These are phyloP conservation scores for Immersiporthe knoxdaviesiana DNA, from an alignment of 2,329 filamentous ascomycete species.

Conservation along the genomic window DNA sequence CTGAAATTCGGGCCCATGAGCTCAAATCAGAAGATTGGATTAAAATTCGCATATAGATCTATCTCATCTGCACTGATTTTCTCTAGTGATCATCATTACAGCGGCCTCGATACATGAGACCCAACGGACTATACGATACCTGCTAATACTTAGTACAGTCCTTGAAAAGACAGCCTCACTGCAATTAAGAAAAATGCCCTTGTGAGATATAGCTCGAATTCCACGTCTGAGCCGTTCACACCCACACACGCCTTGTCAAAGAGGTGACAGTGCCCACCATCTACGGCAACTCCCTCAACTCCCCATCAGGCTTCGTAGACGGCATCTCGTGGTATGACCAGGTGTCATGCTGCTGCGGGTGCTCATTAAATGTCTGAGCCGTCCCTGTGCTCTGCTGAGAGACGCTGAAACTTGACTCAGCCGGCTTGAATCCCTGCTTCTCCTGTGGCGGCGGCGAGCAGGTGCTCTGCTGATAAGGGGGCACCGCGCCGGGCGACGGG, in stretches of 20 bases:
- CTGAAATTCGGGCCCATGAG: too few species aligned
- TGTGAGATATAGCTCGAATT: neutral
- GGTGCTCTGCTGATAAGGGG: conserved; percentile 15
- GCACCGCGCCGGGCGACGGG: conserved; percentile 1
- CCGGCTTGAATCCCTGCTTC: neutral
- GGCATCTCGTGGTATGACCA: conserved; percentile 38
- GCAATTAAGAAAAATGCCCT: neutral
- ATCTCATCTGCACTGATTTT: neutral
- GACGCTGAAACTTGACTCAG: conserved; percentile 17
- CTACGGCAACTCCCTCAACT: conserved; percentile 39
- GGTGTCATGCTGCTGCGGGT: conserved; percentile 23
- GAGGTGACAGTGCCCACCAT: neutral
- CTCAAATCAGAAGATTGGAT: neutral
- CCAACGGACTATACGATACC: neutral
- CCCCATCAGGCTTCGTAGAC: conserved; percentile 36
- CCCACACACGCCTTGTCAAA: neutral
- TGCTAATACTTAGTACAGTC: neutral
- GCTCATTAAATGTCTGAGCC: conserved; percentile 3
- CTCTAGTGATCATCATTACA: neutral
- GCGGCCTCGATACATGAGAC: neutral
- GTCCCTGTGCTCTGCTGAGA: conserved; percentile 13
- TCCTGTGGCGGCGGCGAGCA: conserved; percentile 16
- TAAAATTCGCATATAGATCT: neutral
- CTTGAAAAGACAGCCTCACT: neutral
- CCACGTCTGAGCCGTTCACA: neutral